These are phyloP conservation scores for Malania oleifera DNA, from an alignment of 164 flowering plant species.

Conservation along the genomic window DNA sequence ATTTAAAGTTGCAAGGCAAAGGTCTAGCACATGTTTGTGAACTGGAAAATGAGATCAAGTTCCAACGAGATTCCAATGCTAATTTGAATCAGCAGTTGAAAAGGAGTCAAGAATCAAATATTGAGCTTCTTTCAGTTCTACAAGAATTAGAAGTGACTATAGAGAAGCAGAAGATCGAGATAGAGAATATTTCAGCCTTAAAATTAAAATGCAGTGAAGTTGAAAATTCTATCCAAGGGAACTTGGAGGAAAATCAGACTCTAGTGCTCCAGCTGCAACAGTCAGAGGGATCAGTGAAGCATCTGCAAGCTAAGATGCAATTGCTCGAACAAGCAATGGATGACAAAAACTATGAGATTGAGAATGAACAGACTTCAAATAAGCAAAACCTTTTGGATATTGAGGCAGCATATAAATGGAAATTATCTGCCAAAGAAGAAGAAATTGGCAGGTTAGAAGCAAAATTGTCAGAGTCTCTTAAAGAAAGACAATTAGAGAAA, in stretches of 20 bases:
- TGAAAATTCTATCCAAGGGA: constrained; percentile 17
- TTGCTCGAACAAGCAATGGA: constrained; percentile 43
- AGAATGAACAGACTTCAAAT: constrained; percentile 28
- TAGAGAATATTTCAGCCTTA: constrained; percentile 42
- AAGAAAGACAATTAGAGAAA: constrained; percentile 15
- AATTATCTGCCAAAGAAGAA: constrained; percentile 43
- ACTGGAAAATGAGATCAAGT: constrained; percentile 54
- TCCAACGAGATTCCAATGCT: constrained; percentile 55
- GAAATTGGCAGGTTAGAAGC: constrained; percentile 40
- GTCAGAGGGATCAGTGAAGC: constrained; percentile 45
- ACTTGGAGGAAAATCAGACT: constrained; percentile 19
- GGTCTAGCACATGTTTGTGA: constrained; percentile 32
- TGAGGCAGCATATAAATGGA: constrained; percentile 34
- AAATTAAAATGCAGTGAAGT: constrained; percentile 23
- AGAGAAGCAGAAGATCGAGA: constrained; percentile 66
- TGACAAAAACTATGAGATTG: constrained; percentile 39
- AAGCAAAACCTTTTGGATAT: constrained; percentile 23
- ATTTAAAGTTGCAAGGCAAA: constrained; percentile 23
- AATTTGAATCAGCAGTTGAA: constrained; percentile 50
- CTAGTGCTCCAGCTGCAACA: constrained; percentile 33
- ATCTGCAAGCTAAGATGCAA: constrained; percentile 33
- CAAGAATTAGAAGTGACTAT: constrained; percentile 76
- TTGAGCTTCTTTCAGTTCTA: constrained; percentile 79
- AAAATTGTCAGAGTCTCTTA: constrained; percentile 30
- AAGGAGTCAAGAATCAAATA: constrained; percentile 77